These are phyloP conservation scores for Neodidymelliopsis sp. DNA, from an alignment of 2,329 filamentous ascomycete genomes.

Conservation along the genomic window DNA sequence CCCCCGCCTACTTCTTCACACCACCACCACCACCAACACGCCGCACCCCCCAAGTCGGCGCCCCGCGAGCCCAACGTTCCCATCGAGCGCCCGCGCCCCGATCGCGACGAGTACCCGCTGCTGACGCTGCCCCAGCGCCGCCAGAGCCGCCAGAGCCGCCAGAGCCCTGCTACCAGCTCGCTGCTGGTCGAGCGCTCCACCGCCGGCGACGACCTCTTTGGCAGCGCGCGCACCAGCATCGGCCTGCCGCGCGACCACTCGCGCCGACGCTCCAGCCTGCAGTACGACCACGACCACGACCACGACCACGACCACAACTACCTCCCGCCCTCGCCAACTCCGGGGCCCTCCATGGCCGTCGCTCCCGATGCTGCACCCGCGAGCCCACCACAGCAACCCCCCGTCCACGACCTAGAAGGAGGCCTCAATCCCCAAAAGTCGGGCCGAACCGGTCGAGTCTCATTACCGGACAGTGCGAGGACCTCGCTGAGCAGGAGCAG, in stretches of 20 bases:
- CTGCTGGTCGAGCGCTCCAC: constrained; percentile 49
- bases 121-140: constrained; percentile 65
- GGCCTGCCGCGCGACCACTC: constrained; percentile 54
- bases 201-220: constrained; percentile 48
- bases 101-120: constrained; percentile 62
- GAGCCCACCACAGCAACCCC: constrained; percentile 22
- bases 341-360: constrained; percentile 37
- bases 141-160: constrained; percentile 60
- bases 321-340: constrained; percentile 32
- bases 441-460: constrained; percentile 26
- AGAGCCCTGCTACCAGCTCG: constrained; percentile 51
- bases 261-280: constrained; percentile 32
- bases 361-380: constrained; percentile 24
- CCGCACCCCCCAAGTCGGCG: constrained; percentile 11
- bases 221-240: constrained; percentile 60
- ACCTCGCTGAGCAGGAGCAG: constrained; percentile 38
- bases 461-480: constrained; percentile 38
- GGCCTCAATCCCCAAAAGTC: constrained; percentile 18
- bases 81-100: constrained; percentile 46
- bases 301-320: no score
- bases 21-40: neutral
- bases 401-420: constrained; percentile 35
- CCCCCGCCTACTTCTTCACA: constrained; percentile 32
- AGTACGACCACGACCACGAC: constrained; percentile 21
- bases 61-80: constrained; percentile 53